phyloP scores from a whole-genome alignment of 2,329 filamentous ascomycete species.

The Myriosclerotinia scirpicola region DNA sequence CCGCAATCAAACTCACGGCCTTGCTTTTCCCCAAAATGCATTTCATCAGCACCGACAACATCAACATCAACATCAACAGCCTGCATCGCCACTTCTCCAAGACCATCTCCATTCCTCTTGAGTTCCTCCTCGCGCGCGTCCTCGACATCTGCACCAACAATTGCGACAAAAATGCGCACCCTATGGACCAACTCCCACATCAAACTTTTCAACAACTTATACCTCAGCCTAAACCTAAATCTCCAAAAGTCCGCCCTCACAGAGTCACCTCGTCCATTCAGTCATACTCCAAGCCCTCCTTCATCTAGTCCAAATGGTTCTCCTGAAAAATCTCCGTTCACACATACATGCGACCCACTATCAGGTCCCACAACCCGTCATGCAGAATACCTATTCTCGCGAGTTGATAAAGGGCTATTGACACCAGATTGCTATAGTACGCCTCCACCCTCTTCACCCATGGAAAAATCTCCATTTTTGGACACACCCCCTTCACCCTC shows the following conservation, averaged over 20 bases:
- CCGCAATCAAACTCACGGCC: background rate
- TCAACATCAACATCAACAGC: background rate
- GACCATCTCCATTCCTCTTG: background rate
- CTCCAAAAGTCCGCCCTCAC: background rate
- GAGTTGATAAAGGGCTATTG: background rate
- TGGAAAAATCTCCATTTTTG: background rate
- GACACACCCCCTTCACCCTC: background rate
- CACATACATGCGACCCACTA: background rate
- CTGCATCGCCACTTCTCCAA: background rate
- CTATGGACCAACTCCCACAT: background rate
- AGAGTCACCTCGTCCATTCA: background rate
- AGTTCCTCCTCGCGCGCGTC: background rate
- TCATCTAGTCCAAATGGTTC: background rate
- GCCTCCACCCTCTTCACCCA: background rate
- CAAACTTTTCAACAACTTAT: background rate
- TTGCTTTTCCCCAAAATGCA: background rate
- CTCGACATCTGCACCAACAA: background rate
- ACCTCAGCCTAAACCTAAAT: background rate
- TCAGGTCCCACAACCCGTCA: background rate
- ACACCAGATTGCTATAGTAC: background rate
- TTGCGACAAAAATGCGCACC: constrained; percentile 1
- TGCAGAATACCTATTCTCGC: constrained; percentile 3
- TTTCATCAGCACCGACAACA: background rate
- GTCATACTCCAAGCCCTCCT: background rate
- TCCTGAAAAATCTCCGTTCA: background rate